Percentiles rank a stretch among this genome's conserved stretches.
Conservation (phyloP, 768 basidiomycete species). For the Tephrocybe sp. region DNA sequence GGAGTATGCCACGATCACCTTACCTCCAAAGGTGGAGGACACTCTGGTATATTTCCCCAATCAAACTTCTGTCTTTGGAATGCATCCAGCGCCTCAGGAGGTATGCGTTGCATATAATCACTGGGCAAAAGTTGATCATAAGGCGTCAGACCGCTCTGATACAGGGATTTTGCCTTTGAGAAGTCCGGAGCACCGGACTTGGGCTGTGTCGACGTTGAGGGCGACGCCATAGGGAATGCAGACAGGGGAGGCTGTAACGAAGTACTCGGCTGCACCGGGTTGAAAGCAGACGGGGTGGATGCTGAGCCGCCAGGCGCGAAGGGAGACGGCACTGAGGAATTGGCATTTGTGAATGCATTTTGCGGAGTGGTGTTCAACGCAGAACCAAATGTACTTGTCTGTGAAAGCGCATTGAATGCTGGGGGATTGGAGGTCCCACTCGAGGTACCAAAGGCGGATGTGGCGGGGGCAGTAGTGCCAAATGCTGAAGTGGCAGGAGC, state of each 20-base stretch:
- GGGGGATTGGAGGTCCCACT: conserved; percentile 6
- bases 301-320: conserved; percentile 8
- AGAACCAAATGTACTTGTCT: neutral
- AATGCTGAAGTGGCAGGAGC: conserved; percentile 16
- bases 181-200: conserved; percentile 26
- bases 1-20: conserved; percentile 31
- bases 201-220: conserved; percentile 12
- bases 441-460: neutral
- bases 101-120: conserved; percentile 59
- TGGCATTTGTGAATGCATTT: conserved; percentile 11
- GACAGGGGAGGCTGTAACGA: conserved; percentile 17
- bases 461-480: neutral
- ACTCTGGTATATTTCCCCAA: conserved; percentile 71
- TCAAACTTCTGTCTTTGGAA: conserved; percentile 61
- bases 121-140: conserved; percentile 57
- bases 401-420: conserved; percentile 8
- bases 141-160: conserved; percentile 48
- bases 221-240: conserved; percentile 22
- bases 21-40: conserved; percentile 66
- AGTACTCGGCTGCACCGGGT: conserved; percentile 7
- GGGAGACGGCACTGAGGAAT: conserved; percentile 4
- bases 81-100: conserved; percentile 47
- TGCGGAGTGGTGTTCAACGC: neutral
- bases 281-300: conserved; percentile 5
- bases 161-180: conserved; percentile 26